Evolutionary conservation across 78 protist genomes (phyloP).

Genomic region (Dictyostelium discoideum): dicty_2.7 NC_007091.3:1057501-1058000

Average conservation of each 20-base stretch:
- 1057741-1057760: too few relatives aligned
- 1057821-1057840: neutral
- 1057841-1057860: neutral
- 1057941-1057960: neutral
- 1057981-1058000: too few relatives aligned
- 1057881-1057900: neutral
- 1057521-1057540: conserved; percentile 65
- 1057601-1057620: conserved; percentile 67
- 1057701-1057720: too few relatives aligned
- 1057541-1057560: conserved; percentile 34
- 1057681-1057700: neutral
- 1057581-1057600: conserved; percentile 62
- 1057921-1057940: neutral
- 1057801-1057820: neutral
- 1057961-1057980: too few relatives aligned
- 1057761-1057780: too few relatives aligned
- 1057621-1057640: neutral
- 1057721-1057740: too few relatives aligned
- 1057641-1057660: neutral
- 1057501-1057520: conserved; percentile 41
- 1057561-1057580: conserved; percentile 13
- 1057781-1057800: neutral
- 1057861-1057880: neutral
- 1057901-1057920: neutral
- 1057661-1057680: neutral